Percentiles rank a stretch among this genome's conserved stretches.
These are phyloP conservation scores for Chalciporus sphaerocephalus DNA, from an alignment of 768 basidiomycete genomes.

Conservation along the genomic window DNA sequence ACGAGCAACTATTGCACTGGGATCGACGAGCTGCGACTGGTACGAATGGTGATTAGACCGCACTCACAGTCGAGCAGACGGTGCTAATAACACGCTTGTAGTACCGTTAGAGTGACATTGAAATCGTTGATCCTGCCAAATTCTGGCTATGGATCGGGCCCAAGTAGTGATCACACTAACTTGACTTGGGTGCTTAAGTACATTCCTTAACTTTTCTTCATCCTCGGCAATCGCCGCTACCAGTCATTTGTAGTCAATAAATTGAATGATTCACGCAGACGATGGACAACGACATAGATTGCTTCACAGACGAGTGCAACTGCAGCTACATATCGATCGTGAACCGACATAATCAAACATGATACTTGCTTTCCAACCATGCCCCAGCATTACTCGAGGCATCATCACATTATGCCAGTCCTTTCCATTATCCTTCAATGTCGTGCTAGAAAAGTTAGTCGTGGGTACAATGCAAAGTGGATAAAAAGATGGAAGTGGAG, in stretches of 20 bases:
- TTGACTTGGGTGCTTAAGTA: no score
- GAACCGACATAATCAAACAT: conserved; percentile 7
- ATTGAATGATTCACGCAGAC: no score
- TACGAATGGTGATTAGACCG: not conserved
- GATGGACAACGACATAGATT: not conserved
- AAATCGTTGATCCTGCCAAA: not conserved
- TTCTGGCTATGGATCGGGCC: no score
- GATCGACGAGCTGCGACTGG: not conserved
- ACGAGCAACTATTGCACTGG: no score
- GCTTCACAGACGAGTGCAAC: not conserved
- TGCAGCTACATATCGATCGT: conserved; percentile 1
- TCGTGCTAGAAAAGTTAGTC: conserved; percentile 31
- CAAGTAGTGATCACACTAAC: conserved; percentile 1
- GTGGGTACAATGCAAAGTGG: conserved; percentile 12
- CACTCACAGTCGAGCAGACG: not conserved
- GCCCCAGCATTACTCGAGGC: not conserved
- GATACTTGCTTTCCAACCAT: conserved; percentile 4
- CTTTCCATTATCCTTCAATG: conserved; percentile 4
- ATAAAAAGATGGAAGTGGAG: not conserved
- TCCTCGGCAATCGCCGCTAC: conserved; percentile 7
- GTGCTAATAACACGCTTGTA: not conserved
- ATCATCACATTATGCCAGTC: not conserved
- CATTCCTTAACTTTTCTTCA: not conserved
- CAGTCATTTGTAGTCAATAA: no score
- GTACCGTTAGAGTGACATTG: conserved; percentile 13